Evolutionary conservation across 352 stramenopile species (phyloP), one percentile per base, ranked within the genome.

Genomic region (Phytopythium chamaehyphon): DNA sequence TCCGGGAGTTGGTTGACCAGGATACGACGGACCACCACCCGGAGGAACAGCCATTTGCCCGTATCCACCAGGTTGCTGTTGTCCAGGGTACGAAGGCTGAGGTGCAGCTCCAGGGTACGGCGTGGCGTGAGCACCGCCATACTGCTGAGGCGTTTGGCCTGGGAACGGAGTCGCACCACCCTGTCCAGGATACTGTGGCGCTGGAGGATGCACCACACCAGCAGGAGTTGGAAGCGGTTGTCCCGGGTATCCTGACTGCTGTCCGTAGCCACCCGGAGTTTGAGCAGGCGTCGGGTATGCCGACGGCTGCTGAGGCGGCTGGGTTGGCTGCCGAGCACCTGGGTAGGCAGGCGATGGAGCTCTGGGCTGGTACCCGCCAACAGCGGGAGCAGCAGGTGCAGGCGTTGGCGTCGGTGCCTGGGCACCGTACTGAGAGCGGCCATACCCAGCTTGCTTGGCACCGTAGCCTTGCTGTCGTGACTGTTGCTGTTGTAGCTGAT

Each of bases 381-480:
- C 39, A 44, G 79, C 36, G 4, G 46, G 64, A 40, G 57, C 48
- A 7, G 55, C 62, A 49, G 58, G 55, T 48, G 62, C 62, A 28
- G 74, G 63, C 21, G 69, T 58, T 18, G 73, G 55, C 18, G 55
- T 58, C 11, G 64, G 52, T 26, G 66, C 45, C 54, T 77, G 62
- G 37, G 62, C 57, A 40, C 56, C 67, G 52, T 78, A 87, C 40
- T 83, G 76, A 23, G 69, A 72, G 31, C 55, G 64, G 47, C 43
- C 63, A n/a, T 51, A 55, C 14, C 69, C 67, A 0, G 60, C 62
- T 40, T 56, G 53, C 33, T 72, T 73, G 42, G 58, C 52, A 23
- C 60, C 58, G 23, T 81, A 81, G 3, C 64, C 58, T 62, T 75
- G 67, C 22, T 61, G 62, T 21, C 74, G 67, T 23, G 64, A 39